Evolutionary conservation across 2,329 filamentous ascomycete genomes (phyloP), one percentile per base, ranked within the genome.

Genomic region (Aspergillus calidoustus): DNA sequence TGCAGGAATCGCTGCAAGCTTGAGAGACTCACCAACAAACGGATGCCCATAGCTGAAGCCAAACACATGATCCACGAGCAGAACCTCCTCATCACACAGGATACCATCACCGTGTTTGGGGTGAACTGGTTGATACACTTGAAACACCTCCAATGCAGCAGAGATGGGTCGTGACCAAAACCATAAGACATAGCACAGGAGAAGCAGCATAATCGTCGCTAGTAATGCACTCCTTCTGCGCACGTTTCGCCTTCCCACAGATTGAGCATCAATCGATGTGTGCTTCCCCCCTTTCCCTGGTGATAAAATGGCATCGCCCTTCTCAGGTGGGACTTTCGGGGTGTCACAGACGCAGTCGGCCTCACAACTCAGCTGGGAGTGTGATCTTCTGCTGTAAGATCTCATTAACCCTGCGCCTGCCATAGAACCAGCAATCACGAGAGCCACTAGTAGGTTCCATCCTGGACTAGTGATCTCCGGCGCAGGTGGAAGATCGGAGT

Each of bases 21-120:
- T 41, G n/a, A 23, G 4, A 23, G 23, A 77, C 83, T 77, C 79
- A 87, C 89, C 89, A 68, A 93, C 82, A 72, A 88, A 93, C 1
- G 91, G 91, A 38, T 82, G 73, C n/a, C 88, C 89, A 72, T 93
- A 93, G 65, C 89, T 93, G 64, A 79, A 85, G 11, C 81, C 89
- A 79, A 94, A 94, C 0, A 84, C 83, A 76, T 92, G 83, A 3
- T 87, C 79, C 86, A 93, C 91, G 59, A 94, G 76, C n/a, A 84
- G 76, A 44, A 87, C 72, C 48, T 74, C 65, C n/a, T 61, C 19
- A 57, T 70, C 58, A 57, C 74, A 76, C n/a, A 57, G 61, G 54
- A 59, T 51, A 7, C 52, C 53, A 19, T 57, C 63, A 44, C 62
- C 31, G 1, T 66, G 84, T 77, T 71, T 84, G 87, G 53, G 77